phyloP scores from a whole-genome alignment of 352 stramenopile genomes.

The Hyaloperonospora arabidopsidis region DNA sequence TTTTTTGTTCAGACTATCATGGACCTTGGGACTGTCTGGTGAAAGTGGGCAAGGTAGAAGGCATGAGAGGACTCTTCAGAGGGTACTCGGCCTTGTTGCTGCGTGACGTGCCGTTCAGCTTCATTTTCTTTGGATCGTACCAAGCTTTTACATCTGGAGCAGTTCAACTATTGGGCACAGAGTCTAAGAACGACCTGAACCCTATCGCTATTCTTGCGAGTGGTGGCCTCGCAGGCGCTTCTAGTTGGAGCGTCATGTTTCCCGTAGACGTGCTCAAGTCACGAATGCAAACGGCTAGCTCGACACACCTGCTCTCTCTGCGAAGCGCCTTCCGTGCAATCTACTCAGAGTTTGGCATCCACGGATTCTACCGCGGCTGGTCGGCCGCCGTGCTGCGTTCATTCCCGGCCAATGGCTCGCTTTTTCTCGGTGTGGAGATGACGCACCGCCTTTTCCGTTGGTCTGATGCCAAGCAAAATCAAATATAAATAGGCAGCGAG shows the following conservation, averaged over 20 bases:
- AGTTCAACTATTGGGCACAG: conserved; percentile 36
- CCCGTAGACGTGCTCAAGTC: conserved; percentile 82
- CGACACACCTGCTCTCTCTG: neutral
- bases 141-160: conserved; percentile 59
- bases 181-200: conserved; percentile 69
- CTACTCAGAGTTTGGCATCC: conserved; percentile 58
- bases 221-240: conserved; percentile 68
- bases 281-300: conserved; percentile 59
- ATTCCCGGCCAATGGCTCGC: conserved; percentile 84
- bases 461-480: conserved; percentile 3
- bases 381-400: conserved; percentile 70
- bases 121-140: conserved; percentile 86
- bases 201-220: conserved; percentile 62
- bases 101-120: conserved; percentile 86
- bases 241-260: conserved; percentile 82
- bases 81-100: conserved; percentile 79
- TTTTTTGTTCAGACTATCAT: conserved; percentile 36
- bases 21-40: conserved; percentile 58
- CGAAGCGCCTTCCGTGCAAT: conserved; percentile 40
- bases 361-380: conserved; percentile 83
- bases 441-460: conserved; percentile 72
- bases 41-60: conserved; percentile 57
- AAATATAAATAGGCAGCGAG: too few relatives aligned
- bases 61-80: conserved; percentile 57
- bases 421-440: conserved; percentile 87